Evolutionary conservation across 1,139 yeast genomes (phyloP).

Genomic region (Sugiyamaella sp.): DNA sequence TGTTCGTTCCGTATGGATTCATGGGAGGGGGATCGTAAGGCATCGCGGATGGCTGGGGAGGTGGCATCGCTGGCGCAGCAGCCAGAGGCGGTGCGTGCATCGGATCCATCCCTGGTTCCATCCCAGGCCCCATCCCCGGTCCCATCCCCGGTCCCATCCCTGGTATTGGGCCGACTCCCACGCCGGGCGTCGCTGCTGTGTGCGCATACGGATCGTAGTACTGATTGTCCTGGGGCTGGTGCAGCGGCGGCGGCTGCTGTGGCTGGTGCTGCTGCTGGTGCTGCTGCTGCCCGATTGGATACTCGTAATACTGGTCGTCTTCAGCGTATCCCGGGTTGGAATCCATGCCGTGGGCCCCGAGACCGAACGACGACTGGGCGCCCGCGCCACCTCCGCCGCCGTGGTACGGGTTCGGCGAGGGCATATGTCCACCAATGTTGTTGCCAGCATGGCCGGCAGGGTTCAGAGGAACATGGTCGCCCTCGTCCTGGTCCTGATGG

Average conservation of each 20-base stretch:
- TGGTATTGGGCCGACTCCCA: not conserved
- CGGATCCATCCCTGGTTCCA: too few relatives aligned
- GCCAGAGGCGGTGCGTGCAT: not conserved
- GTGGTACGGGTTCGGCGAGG: conserved; percentile 9
- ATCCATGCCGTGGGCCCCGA: not conserved
- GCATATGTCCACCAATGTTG: not conserved
- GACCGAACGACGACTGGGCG: too few relatives aligned
- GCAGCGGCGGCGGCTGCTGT: conserved; percentile 2
- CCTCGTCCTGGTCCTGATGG: conserved; percentile 16
- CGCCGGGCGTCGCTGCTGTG: not conserved
- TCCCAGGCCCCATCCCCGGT: too few relatives aligned
- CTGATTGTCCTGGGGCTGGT: not conserved
- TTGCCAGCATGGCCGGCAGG: conserved; percentile 1
- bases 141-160: not conserved
- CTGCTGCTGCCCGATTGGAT: conserved; percentile 7
- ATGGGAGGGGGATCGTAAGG: conserved; percentile 7
- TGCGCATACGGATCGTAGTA: conserved; percentile 9
- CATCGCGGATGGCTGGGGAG: not conserved
- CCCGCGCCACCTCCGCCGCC: not conserved
- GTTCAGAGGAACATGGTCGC: conserved; percentile 7
- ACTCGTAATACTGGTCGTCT: conserved; percentile 17
- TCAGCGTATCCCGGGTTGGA: conserved; percentile 12
- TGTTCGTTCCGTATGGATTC: conserved; percentile 2
- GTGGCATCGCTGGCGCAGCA: conserved; percentile 2
- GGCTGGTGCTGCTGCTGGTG: not conserved